phyloP scores from a whole-genome alignment of 2,329 filamentous ascomycete genomes.

The Leptoxyphium fumago region DNA sequence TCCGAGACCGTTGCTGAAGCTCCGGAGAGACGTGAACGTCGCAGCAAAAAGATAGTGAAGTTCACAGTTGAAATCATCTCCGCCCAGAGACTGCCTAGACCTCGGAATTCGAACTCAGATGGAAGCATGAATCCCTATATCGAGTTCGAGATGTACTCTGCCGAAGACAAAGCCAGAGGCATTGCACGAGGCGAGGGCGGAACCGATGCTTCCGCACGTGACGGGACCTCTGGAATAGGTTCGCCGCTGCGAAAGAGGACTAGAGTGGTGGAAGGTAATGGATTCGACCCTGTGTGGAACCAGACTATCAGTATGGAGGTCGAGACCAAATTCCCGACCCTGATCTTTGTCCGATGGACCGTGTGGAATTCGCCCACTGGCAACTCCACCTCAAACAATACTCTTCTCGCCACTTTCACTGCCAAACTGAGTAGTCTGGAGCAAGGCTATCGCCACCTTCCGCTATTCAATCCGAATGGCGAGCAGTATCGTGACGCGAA shows the following conservation, averaged over 20 bases:
- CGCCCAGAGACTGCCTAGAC: constrained; percentile 83
- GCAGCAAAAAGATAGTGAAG: constrained; percentile 65
- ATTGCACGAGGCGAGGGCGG: constrained; percentile 52
- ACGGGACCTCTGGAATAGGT: constrained; percentile 51
- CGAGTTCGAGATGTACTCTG: constrained; percentile 86
- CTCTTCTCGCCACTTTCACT: constrained; percentile 72
- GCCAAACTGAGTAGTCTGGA: constrained; percentile 82
- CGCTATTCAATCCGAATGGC: constrained; percentile 73
- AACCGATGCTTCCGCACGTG: constrained; percentile 47
- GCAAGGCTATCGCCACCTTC: constrained; percentile 83
- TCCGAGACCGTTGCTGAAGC: constrained; percentile 37
- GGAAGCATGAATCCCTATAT: constrained; percentile 81
- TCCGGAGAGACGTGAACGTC: constrained; percentile 40
- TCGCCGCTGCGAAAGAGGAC: constrained; percentile 67
- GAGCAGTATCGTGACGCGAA: constrained; percentile 93
- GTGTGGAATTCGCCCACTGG: constrained; percentile 60
- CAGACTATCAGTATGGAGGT: constrained; percentile 65
- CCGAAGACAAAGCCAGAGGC: constrained; percentile 77
- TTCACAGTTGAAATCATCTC: constrained; percentile 85
- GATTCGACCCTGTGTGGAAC: constrained; percentile 83
- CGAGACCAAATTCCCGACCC: constrained; percentile 83
- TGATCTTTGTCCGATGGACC: constrained; percentile 87
- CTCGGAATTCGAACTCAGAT: constrained; percentile 54
- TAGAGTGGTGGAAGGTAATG: constrained; percentile 68
- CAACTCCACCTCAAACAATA: constrained; percentile 44